Percentiles rank a stretch among this genome's conserved stretches.
These are phyloP conservation scores for Extremus antarcticus DNA, from an alignment of 495 filamentous ascomycete species.

Conservation along the genomic window DNA sequence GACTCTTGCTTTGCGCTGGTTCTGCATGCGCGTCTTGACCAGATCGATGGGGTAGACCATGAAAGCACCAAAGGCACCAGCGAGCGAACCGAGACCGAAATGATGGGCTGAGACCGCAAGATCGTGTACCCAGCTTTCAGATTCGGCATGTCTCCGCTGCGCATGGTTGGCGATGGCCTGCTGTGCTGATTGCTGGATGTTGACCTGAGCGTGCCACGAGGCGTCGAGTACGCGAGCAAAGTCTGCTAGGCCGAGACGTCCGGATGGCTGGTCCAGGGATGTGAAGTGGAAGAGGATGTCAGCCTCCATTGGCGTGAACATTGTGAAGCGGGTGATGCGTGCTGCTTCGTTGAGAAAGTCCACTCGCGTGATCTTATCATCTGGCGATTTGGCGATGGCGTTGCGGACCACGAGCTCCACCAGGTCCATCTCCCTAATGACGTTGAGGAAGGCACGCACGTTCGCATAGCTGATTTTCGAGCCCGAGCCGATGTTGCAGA, in stretches of 20 bases:
- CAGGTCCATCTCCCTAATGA: slow-evolving; percentile 94
- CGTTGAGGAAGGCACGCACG: slow-evolving; percentile 92
- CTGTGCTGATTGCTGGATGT: slow-evolving; percentile 31
- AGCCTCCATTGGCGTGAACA: slow-evolving; percentile 97
- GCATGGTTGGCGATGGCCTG: slow-evolving; percentile 31
- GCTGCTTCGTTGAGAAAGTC: slow-evolving; percentile 95
- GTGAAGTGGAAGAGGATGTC: slow-evolving; percentile 99
- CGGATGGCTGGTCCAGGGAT: slow-evolving; percentile 77
- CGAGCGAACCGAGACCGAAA: slow-evolving; percentile 77
- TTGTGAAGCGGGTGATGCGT: slow-evolving; percentile 76
- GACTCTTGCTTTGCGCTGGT: slow-evolving; percentile 70
- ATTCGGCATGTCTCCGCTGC: slow-evolving; percentile 36
- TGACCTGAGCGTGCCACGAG: slow-evolving; percentile 57
- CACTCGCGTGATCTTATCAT: slow-evolving; percentile 84
- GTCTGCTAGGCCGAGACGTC: slow-evolving; percentile 67
- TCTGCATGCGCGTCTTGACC: slow-evolving; percentile 98
- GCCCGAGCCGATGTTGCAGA: slow-evolving; percentile 87
- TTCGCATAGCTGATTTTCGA: slow-evolving; percentile 96
- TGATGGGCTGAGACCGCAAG: slow-evolving; percentile 74
- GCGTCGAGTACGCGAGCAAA: slow-evolving; percentile 93
- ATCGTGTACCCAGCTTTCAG: slow-evolving; percentile 46
- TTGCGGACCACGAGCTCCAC: slow-evolving; percentile 84
- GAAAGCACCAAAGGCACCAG: slow-evolving; percentile 94
- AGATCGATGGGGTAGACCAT: slow-evolving; percentile 99
- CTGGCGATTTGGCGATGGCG: slow-evolving; percentile 68